Conservation (phyloP, 2,329 filamentous ascomycete species). For the Arthrinium puccinioides region DNA sequence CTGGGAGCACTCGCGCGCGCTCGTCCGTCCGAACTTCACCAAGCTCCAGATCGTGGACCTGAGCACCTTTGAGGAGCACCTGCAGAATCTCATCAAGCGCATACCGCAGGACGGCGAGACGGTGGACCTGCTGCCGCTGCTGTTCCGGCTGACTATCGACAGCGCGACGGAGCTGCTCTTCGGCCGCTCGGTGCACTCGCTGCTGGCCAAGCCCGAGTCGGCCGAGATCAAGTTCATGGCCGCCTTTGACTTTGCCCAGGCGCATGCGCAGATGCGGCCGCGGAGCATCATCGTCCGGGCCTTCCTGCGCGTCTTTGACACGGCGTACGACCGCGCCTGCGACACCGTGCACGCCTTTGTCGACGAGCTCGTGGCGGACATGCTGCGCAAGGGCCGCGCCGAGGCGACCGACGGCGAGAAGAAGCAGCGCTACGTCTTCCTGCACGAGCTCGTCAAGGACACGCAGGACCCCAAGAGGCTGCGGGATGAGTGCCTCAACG, state of each 20-base stretch:
- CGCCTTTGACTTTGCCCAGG: neutral
- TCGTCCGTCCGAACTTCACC: constrained; percentile 47
- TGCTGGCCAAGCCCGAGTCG: neutral
- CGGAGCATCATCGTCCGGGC: neutral
- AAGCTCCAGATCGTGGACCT: constrained; percentile 57
- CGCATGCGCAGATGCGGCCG: neutral
- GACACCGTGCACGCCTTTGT: neutral
- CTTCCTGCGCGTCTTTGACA: neutral
- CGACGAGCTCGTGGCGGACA: neutral
- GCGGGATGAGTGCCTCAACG: constrained; percentile 1
- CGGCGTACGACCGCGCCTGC: neutral
- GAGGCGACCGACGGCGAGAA: neutral
- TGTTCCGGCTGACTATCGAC: constrained; percentile 1
- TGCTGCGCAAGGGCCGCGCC: neutral
- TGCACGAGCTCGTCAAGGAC: neutral
- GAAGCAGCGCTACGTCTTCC: neutral
- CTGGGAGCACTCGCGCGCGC: constrained; percentile 29
- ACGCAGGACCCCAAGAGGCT: neutral
- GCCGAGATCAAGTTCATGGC: neutral
- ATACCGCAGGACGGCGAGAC: neutral
- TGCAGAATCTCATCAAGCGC: constrained; percentile 4
- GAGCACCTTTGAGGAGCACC: constrained; percentile 50
- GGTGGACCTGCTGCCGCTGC: constrained; percentile 5
- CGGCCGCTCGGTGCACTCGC: neutral
- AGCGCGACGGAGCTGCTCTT: neutral